Evolutionary conservation across 2,329 filamentous ascomycete species (phyloP).

Genomic region (Diaporthe ilicicola): DNA sequence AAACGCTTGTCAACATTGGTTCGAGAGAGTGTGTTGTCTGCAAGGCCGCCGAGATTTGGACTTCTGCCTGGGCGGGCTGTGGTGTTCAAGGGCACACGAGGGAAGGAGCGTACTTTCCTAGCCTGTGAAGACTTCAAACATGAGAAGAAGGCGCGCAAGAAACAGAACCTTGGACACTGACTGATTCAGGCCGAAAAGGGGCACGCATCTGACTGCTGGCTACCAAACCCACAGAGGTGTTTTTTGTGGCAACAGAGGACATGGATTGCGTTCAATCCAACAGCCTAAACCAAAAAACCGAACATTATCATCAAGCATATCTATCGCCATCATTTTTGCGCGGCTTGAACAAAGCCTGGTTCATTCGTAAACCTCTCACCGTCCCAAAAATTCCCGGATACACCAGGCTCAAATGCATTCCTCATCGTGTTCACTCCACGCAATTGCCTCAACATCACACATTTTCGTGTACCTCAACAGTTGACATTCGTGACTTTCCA

Average conservation of each 20-base stretch:
- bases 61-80: background rate
- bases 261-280: too few relatives aligned
- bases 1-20: too few relatives aligned
- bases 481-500: background rate
- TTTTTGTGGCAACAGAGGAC: background rate
- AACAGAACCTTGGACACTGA: background rate
- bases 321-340: background rate
- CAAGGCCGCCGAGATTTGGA: background rate
- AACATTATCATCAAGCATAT: slow-evolving; percentile 11
- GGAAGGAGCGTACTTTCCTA: background rate
- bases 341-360: background rate
- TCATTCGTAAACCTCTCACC: background rate
- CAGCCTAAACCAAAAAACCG: background rate
- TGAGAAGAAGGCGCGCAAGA: background rate
- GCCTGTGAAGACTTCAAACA: background rate
- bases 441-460: background rate
- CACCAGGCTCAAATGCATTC: background rate
- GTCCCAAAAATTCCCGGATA: background rate
- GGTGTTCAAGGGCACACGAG: too few relatives aligned
- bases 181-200: background rate
- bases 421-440: background rate
- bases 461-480: too few relatives aligned
- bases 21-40: background rate
- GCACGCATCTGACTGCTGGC: too few relatives aligned
- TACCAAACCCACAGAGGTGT: too few relatives aligned